phyloP scores from a whole-genome alignment of 345 rosid genomes.

The Mercurialis annua region DNA sequence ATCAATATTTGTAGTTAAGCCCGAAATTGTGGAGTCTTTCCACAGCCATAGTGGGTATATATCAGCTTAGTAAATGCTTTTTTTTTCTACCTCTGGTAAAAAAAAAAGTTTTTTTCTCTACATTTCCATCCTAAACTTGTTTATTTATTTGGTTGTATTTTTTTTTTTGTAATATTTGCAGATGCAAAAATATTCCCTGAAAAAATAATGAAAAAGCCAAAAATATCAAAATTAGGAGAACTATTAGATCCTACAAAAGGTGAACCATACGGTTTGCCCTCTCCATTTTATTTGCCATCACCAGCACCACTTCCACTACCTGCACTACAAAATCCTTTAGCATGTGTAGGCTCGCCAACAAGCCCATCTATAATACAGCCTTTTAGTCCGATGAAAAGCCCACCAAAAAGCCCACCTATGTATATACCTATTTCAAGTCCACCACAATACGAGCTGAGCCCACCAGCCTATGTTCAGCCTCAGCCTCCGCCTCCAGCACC shows the following conservation, averaged over 20 bases:
- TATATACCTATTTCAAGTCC: background rate
- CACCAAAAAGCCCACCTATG: conserved; percentile 11
- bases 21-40: too few species aligned
- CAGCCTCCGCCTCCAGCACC: conserved; percentile 14
- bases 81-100: too few species aligned
- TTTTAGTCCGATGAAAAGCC: conserved; percentile 3
- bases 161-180: background rate
- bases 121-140: background rate
- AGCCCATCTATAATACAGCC: background rate
- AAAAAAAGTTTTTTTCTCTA: background rate
- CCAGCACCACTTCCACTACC: conserved; percentile 25
- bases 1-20: too few species aligned
- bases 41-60: too few species aligned
- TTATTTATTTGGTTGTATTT: too few species aligned
- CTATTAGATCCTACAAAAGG: background rate
- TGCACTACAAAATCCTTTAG: conserved; percentile 13
- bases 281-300: conserved; percentile 26
- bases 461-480: conserved; percentile 23
- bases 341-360: conserved; percentile 5
- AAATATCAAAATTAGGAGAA: background rate
- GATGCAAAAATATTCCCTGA: conserved; percentile 27
- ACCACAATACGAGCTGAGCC: conserved; percentile 11
- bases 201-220: background rate
- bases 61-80: too few species aligned
- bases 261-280: conserved; percentile 5